A percentile compares a stretch with the other conserved stretches of the same genome.
Evolutionary conservation across 148 eudicot species (phyloP).

Genomic region (Spergularia bocconei): DNA sequence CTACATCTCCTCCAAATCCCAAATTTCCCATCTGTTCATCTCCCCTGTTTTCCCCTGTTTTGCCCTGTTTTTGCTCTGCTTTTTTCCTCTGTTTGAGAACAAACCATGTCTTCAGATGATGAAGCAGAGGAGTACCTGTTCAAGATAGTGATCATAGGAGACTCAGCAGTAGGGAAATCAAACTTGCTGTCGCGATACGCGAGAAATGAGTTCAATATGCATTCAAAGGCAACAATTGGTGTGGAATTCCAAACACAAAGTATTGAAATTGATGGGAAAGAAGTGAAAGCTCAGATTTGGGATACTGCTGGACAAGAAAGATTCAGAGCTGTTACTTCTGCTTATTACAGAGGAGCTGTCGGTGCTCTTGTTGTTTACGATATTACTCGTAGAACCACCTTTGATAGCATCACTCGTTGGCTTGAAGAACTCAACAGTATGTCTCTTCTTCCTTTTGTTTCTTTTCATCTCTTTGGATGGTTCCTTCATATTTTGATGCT

Average conservation of each 20-base stretch:
- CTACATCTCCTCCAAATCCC: not conserved
- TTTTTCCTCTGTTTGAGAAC: not conserved
- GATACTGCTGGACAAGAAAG: slow-evolving; percentile 74
- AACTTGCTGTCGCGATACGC: slow-evolving; percentile 52
- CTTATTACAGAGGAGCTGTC: slow-evolving; percentile 70
- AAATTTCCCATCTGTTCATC: slow-evolving; percentile 5
- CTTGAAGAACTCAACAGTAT: slow-evolving; percentile 62
- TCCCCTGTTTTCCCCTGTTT: slow-evolving; percentile 4
- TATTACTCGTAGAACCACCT: slow-evolving; percentile 50
- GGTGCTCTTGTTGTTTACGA: slow-evolving; percentile 68
- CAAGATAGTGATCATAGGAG: slow-evolving; percentile 65
- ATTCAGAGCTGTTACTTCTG: slow-evolving; percentile 70
- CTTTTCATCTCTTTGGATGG: too few species aligned
- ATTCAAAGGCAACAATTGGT: slow-evolving; percentile 62
- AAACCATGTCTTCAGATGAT: slow-evolving; percentile 48
- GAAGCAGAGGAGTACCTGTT: slow-evolving; percentile 65
- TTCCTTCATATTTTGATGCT: not conserved
- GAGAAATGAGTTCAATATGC: slow-evolving; percentile 52
- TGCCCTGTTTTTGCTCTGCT: slow-evolving; percentile 5
- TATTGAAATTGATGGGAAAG: slow-evolving; percentile 56
- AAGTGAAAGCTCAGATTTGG: slow-evolving; percentile 73
- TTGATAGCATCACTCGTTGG: slow-evolving; percentile 56
- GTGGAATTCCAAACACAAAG: slow-evolving; percentile 64
- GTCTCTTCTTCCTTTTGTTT: not conserved
- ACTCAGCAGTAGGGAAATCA: slow-evolving; percentile 67